These are phyloP conservation scores for Penicillium waksmanii DNA, from an alignment of 495 filamentous ascomycete genomes.

Conservation along the genomic window DNA sequence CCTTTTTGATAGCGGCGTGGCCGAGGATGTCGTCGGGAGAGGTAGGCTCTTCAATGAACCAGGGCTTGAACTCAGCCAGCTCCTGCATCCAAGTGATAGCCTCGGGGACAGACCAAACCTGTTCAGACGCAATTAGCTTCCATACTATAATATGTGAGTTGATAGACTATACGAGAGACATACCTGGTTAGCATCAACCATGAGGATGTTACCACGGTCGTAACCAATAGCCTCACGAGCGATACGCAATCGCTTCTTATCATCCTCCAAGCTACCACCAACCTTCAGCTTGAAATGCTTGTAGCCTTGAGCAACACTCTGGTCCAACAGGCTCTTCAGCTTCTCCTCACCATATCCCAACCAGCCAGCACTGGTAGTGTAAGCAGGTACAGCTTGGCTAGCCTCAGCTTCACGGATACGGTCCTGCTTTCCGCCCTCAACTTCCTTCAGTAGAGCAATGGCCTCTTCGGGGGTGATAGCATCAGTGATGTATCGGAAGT, in stretches of 20 bases:
- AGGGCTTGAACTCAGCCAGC: constrained; percentile 83
- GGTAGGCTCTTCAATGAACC: constrained; percentile 98
- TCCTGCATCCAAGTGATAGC: constrained; percentile 86
- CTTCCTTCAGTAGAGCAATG: constrained; percentile 64
- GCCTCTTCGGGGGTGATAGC: constrained; percentile 89
- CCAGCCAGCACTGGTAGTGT: constrained; percentile 92
- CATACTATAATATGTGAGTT: not conserved
- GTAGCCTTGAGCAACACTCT: constrained; percentile 77
- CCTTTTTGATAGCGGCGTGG: constrained; percentile 81
- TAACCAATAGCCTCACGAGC: constrained; percentile 84
- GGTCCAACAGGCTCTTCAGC: constrained; percentile 70
- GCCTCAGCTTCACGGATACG: constrained; percentile 71
- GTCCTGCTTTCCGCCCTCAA: constrained; percentile 64
- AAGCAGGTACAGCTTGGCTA: constrained; percentile 79
- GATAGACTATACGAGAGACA: constrained; percentile 3
- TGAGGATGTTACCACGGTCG: constrained; percentile 83
- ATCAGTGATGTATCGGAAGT: constrained; percentile 93
- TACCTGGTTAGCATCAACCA: constrained; percentile 94
- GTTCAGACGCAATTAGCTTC: not conserved
- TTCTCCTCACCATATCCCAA: constrained; percentile 90
- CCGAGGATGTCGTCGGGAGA: constrained; percentile 90
- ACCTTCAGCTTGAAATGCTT: constrained; percentile 93
- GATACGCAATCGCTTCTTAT: constrained; percentile 69
- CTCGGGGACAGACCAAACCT: constrained; percentile 89
- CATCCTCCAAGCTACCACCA: constrained; percentile 70